Conservation (phyloP, 108 stramenopile species). For the Parietichytrium sp. region DNA sequence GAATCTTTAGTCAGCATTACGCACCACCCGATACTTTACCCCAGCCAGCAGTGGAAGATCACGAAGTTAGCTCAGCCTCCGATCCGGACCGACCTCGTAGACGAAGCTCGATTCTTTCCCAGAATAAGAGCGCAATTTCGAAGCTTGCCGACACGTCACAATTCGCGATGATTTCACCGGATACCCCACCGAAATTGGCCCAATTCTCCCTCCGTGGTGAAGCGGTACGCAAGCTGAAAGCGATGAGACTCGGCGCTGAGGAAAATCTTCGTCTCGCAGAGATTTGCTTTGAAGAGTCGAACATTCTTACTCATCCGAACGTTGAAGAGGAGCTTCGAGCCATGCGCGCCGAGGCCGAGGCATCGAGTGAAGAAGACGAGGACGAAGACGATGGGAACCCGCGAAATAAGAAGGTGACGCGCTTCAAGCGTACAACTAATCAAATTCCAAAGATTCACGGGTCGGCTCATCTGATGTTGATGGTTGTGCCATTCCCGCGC, state of each 20-base stretch:
- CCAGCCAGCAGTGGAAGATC: no score
- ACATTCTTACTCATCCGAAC: constrained; percentile 20
- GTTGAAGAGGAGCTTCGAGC: background rate
- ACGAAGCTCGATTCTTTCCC: no score
- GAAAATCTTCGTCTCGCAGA: constrained; percentile 4
- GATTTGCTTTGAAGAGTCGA: constrained; percentile 1
- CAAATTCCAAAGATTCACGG: background rate
- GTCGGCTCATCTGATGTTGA: background rate
- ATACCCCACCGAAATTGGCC: constrained; percentile 15
- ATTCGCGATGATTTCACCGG: background rate
- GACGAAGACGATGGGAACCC: background rate
- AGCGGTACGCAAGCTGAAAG: constrained; percentile 12
- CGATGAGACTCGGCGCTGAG: background rate
- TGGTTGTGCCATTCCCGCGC: background rate
- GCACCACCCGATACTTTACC: no score
- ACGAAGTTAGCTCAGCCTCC: no score
- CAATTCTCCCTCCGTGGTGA: constrained; percentile 36
- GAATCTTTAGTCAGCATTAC: no score
- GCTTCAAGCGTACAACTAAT: no score
- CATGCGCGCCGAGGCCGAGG: background rate
- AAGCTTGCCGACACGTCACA: no score
- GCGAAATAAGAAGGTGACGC: background rate
- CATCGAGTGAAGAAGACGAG: background rate
- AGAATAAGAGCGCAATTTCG: no score
- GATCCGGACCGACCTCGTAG: no score